Conservation (phyloP, 2,329 filamentous ascomycete species). For the Capronia coronata region DNA sequence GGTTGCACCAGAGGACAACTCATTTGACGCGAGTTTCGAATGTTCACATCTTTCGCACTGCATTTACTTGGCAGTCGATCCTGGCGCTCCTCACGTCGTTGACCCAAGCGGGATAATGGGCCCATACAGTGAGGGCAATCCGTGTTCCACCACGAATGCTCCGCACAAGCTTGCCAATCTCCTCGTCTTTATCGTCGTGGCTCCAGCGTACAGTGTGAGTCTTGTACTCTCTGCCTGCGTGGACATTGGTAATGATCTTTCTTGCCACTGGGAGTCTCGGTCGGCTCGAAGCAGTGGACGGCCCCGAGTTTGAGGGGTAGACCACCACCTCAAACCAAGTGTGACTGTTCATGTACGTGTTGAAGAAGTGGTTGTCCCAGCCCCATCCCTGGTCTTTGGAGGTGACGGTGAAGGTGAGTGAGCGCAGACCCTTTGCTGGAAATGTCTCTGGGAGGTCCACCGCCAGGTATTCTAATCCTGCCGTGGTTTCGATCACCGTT, state of each 20-base stretch:
- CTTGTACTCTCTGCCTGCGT: conserved; percentile 16
- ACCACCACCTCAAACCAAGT: conserved; percentile 23
- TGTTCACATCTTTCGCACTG: conserved; percentile 16
- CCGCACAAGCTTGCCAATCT: conserved; percentile 14
- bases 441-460: conserved; percentile 6
- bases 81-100: conserved; percentile 16
- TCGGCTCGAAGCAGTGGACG: background rate
- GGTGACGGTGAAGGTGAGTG: conserved; percentile 12
- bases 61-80: conserved; percentile 13
- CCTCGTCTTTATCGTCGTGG: conserved; percentile 13
- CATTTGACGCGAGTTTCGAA: background rate
- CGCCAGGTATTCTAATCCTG: conserved; percentile 7
- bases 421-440: conserved; percentile 8
- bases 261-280: background rate
- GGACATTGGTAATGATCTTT: conserved; percentile 19
- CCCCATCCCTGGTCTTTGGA: conserved; percentile 18
- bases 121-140: conserved; percentile 18
- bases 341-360: conserved; percentile 15
- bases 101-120: conserved; percentile 13
- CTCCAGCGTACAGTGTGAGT: conserved; percentile 18
- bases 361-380: conserved; percentile 7
- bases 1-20: background rate
- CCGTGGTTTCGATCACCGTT: background rate
- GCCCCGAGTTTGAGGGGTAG: conserved; percentile 1
- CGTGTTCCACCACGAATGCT: conserved; percentile 14